Conservation (phyloP, 129 eudicot genomes). For the Saposhnikovia divaricata region DNA sequence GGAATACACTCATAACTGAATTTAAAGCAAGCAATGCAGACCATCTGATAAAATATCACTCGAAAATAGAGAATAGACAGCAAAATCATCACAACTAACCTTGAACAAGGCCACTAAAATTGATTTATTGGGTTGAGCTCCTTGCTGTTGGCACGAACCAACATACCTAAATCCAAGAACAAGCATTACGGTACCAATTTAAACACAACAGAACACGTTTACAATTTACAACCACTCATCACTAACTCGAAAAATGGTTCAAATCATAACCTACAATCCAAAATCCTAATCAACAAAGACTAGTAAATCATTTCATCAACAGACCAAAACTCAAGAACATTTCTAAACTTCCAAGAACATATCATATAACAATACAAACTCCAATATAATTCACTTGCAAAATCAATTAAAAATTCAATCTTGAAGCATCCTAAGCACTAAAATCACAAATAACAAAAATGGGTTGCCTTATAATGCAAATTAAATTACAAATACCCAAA, state of each 20-base stretch:
- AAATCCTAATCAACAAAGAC: too few species aligned
- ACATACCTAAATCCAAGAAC: conserved; percentile 52
- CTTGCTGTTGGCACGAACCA: conserved; percentile 51
- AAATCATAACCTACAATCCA: too few species aligned
- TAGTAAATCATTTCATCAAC: too few species aligned
- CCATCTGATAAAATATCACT: not conserved
- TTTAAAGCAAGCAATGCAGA: not conserved
- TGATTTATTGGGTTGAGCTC: conserved; percentile 45
- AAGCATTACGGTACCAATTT: not conserved
- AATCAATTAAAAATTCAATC: not conserved
- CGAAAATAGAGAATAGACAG: not conserved
- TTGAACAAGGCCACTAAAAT: conserved; percentile 51
- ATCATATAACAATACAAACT: not conserved
- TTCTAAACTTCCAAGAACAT: not conserved
- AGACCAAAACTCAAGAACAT: not conserved
- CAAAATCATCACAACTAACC: conserved; percentile 32
- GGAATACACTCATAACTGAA: not conserved
- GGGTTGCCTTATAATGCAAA: not conserved
- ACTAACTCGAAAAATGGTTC: not conserved
- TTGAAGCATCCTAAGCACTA: not conserved
- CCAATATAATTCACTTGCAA: not conserved
- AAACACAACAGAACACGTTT: not conserved
- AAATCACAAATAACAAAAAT: not conserved
- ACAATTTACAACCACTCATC: not conserved
- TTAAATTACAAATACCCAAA: not conserved